Evolutionary conservation across 441 rosid genomes (phyloP), one percentile per base, ranked within the genome.

Genomic region (Populus trichocarpa): DNA sequence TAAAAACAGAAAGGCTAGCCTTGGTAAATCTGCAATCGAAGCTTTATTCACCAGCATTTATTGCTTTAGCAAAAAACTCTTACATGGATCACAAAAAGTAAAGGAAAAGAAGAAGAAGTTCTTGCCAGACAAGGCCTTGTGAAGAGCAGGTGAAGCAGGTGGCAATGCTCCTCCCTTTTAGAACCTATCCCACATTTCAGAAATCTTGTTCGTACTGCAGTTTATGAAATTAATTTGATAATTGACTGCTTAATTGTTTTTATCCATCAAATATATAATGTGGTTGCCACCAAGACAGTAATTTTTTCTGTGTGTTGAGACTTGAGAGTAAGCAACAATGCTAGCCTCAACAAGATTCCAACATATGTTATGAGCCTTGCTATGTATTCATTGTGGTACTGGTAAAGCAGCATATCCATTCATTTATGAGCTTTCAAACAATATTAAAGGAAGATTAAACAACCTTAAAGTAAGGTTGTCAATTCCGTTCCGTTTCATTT

Each of bases 61-160:
- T 59, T 32, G 67, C 30, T 59, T 12, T 32, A 59, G 67, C 16
- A 13, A 40, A 32, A 36, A 33, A 33, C 50, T 57, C 28, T 30
- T 28, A 59, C 6, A 73, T 61, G 32, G 76, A 61, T 22, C 53
- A 74, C 50, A 57, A 35, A 64, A 2, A 2, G 8, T 1, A 25
- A 38, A 2, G 28, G 4, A 59, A n/a, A n/a, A 6, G 8, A 18
- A 59, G 10, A 57, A n/a, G 3, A 32, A n/a, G 8, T 32, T 57
- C 64, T 70, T 40, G 46, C 57, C 16, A 23, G 70, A 64, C 69
- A 74, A 64, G 70, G 77, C 70, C 36, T 74, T 74, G 77, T 74
- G 70, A 74, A 74, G 35, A 59, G 69, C 76, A 22, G 35, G 76
- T 73, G 76, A 73, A 61, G 33, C 28, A 22, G 50, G 42, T 57